Conservation (phyloP, 1,284 basidiomycete species). For the Cronartium ribicola region DNA sequence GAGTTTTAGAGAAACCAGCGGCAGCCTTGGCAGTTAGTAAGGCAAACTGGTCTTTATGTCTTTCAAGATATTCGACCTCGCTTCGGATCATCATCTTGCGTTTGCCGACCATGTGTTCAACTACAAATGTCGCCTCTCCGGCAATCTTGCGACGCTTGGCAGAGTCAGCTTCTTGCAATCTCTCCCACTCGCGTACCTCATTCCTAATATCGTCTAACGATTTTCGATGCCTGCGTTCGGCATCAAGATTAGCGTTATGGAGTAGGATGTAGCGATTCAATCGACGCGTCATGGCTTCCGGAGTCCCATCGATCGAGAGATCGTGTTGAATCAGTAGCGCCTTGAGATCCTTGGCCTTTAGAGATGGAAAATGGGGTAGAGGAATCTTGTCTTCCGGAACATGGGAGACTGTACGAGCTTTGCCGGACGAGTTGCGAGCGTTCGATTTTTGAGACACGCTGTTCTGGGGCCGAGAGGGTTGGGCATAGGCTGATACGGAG, state of each 20-base stretch:
- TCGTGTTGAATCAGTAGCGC: constrained; percentile 16
- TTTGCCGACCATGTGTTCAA: constrained; percentile 2
- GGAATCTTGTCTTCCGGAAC: constrained; percentile 22
- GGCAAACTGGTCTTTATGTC: background rate
- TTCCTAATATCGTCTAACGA: constrained; percentile 13
- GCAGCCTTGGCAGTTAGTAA: background rate
- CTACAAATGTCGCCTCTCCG: background rate
- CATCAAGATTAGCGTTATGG: constrained; percentile 36
- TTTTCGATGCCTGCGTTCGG: constrained; percentile 20
- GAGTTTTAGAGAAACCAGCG: background rate
- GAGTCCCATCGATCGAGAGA: constrained; percentile 17
- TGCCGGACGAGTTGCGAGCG: background rate
- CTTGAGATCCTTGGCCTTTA: constrained; percentile 26
- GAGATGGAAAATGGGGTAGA: constrained; percentile 33
- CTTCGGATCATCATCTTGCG: constrained; percentile 5
- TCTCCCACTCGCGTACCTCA: constrained; percentile 31
- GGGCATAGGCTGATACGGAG: background rate
- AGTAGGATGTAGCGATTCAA: constrained; percentile 25
- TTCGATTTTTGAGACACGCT: background rate
- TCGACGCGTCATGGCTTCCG: background rate
- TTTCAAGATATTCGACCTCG: constrained; percentile 1
- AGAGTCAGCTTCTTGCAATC: constrained; percentile 25
- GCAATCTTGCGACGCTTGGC: background rate
- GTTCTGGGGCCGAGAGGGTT: background rate
- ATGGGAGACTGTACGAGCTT: background rate